These are phyloP conservation scores for Castanospermum australe DNA, from an alignment of 306 rosid genomes.

Conservation along the genomic window DNA sequence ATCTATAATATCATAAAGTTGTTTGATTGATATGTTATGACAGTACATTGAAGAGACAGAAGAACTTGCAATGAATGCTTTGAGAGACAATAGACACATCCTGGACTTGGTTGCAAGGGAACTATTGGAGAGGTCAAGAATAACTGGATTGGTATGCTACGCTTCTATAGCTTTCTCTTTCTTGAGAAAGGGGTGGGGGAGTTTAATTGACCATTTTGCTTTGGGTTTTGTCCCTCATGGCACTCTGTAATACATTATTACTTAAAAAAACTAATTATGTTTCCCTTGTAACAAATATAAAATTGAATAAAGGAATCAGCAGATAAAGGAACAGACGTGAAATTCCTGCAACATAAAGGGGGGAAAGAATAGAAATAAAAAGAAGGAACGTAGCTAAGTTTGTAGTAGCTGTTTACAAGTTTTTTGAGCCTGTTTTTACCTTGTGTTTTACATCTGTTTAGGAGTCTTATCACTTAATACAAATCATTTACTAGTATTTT, in stretches of 20 bases:
- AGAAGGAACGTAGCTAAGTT: not conserved
- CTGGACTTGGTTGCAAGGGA: slow-evolving; percentile 71
- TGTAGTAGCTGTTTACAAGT: not conserved
- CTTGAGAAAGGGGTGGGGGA: not conserved
- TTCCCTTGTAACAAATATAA: not conserved
- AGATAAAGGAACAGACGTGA: not conserved
- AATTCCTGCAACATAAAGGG: not conserved
- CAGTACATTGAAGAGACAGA: slow-evolving; percentile 97
- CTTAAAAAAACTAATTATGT: not conserved
- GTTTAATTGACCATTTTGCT: not conserved
- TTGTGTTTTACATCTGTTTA: not conserved
- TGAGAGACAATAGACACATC: slow-evolving; percentile 78
- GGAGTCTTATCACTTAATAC: not conserved
- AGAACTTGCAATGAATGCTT: slow-evolving; percentile 82
- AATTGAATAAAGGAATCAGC: not conserved
- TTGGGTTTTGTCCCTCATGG: not conserved
- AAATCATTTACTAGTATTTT: not conserved
- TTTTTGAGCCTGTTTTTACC: not conserved
- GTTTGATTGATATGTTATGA: slow-evolving; percentile 23
- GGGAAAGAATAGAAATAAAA: not conserved
- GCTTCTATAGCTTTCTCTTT: not conserved
- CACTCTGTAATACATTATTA: not conserved
- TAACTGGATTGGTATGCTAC: slow-evolving; percentile 82
- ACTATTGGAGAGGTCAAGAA: slow-evolving; percentile 80
- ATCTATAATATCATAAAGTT: not conserved